Conservation (phyloP, 805 yeast genomes). For the Lipomyces sp. region DNA sequence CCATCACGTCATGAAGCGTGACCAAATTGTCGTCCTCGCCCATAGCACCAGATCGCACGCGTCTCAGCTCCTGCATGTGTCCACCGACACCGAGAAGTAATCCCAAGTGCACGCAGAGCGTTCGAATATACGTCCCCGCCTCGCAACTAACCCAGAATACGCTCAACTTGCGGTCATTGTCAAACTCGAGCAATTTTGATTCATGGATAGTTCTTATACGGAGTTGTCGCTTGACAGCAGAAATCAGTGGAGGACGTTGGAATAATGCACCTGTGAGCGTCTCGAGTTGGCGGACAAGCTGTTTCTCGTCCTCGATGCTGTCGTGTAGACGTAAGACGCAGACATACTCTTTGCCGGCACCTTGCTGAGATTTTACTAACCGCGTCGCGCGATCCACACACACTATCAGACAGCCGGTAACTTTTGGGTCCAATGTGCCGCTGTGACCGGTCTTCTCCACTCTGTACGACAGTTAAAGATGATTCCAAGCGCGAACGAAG, state of each 20-base stretch:
- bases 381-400: constrained; percentile 98
- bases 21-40: constrained; percentile 89
- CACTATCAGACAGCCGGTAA: constrained; percentile 97
- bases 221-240: constrained; percentile 98
- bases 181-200: constrained; percentile 93
- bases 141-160: constrained; percentile 99
- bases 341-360: constrained; percentile 99
- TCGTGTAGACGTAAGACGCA: constrained; percentile 97
- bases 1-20: constrained; percentile 95
- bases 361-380: constrained; percentile 97
- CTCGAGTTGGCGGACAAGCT: constrained; percentile 83
- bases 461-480: constrained; percentile 49
- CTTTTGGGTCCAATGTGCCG: constrained; percentile 98
- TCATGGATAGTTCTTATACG: constrained; percentile 98
- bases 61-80: constrained; percentile 99
- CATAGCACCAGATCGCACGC: constrained; percentile 97
- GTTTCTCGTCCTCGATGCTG: constrained; percentile 86
- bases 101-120: constrained; percentile 97
- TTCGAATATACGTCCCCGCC: constrained; percentile 99
- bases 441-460: constrained; percentile 98
- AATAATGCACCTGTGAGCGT: constrained; percentile 97
- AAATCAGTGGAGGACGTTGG: constrained; percentile 98
- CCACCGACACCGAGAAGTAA: constrained; percentile 99
- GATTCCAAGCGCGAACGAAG: background rate
- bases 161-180: constrained; percentile 93